A percentile compares a stretch with the other conserved stretches of the same genome.
phyloP scores from a whole-genome alignment of 2,329 filamentous ascomycete genomes.

The Cladorrhinum sp. region DNA sequence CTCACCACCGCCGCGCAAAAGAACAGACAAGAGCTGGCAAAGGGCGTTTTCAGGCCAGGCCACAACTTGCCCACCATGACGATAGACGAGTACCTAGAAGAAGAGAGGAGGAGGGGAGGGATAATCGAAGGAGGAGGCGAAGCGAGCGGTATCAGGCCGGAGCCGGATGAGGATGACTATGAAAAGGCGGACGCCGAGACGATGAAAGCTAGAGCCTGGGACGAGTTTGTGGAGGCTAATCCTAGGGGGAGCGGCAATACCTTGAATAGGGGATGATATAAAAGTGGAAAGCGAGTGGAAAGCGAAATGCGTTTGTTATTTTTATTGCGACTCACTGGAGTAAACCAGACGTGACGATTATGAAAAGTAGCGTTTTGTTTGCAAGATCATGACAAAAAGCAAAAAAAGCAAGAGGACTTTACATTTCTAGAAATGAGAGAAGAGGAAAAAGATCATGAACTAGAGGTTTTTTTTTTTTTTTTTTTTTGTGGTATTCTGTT shows the following conservation, averaged over 20 bases:
- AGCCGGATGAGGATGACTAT: constrained; percentile 84
- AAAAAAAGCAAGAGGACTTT: neutral
- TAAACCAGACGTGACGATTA: too few species aligned
- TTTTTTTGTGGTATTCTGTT: too few species aligned
- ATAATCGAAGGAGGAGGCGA: constrained; percentile 90
- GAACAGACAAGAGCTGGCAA: constrained; percentile 68
- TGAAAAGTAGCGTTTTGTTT: neutral
- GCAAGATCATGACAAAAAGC: neutral
- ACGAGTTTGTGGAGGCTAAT: constrained; percentile 89
- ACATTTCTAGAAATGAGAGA: neutral
- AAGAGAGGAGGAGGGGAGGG: constrained; percentile 78
- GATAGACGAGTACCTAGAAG: constrained; percentile 95
- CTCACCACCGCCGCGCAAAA: constrained; percentile 54
- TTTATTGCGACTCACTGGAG: neutral
- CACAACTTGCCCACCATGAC: constrained; percentile 97
- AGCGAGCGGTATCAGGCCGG: constrained; percentile 62
- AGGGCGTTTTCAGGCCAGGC: constrained; percentile 82
- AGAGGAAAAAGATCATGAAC: neutral
- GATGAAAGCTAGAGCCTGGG: constrained; percentile 91
- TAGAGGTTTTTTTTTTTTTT: too few species aligned
- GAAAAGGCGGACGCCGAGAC: constrained; percentile 87
- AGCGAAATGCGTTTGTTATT: neutral
- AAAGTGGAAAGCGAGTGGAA: too few species aligned
- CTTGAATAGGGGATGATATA: constrained; percentile 68
- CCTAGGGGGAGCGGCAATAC: constrained; percentile 81